Percentiles rank a stretch among this genome's conserved stretches.
Evolutionary conservation across 1,284 basidiomycete species (phyloP).

Genomic region (Takashimella tepidaria): DNA sequence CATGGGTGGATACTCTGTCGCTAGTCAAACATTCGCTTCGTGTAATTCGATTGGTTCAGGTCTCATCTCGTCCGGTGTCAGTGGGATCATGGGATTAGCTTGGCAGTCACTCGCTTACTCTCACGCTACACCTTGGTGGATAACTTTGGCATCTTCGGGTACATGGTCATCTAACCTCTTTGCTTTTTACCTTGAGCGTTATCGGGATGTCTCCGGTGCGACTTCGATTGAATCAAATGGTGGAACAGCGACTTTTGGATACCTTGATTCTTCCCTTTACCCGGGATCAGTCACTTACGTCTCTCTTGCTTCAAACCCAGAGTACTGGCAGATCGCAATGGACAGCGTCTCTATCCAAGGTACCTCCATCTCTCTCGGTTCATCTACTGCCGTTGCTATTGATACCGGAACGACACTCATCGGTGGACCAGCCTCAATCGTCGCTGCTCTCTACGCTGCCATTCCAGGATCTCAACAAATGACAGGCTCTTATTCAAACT

Average conservation of each 20-base stretch:
- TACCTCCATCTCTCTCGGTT: slow-evolving; percentile 39
- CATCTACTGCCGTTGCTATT: slow-evolving; percentile 47
- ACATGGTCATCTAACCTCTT: slow-evolving; percentile 67
- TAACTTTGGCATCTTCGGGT: slow-evolving; percentile 58
- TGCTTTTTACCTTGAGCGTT: slow-evolving; percentile 75
- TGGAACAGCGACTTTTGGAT: slow-evolving; percentile 66
- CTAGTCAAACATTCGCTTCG: slow-evolving; percentile 61
- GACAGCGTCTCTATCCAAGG: slow-evolving; percentile 48
- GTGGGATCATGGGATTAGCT: slow-evolving; percentile 52
- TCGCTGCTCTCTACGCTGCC: slow-evolving; percentile 65
- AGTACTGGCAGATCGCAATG: slow-evolving; percentile 48
- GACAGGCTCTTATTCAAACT: slow-evolving; percentile 62
- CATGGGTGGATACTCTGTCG: slow-evolving; percentile 72
- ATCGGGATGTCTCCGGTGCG: slow-evolving; percentile 54
- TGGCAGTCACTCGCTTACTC: slow-evolving; percentile 49
- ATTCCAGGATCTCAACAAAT: slow-evolving; percentile 66
- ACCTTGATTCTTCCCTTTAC: slow-evolving; percentile 61
- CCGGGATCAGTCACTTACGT: slow-evolving; percentile 75
- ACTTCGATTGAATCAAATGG: slow-evolving; percentile 58
- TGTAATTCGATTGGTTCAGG: slow-evolving; percentile 38
- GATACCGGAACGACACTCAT: slow-evolving; percentile 85
- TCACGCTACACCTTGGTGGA: slow-evolving; percentile 51
- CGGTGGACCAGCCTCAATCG: slow-evolving; percentile 65
- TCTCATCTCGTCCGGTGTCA: slow-evolving; percentile 45
- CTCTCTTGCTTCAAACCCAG: slow-evolving; percentile 49